A percentile compares a stretch with the other conserved stretches of the same genome.
Conservation (phyloP, 2,329 filamentous ascomycete genomes). For the Purpureocillium takamizusanense region DNA sequence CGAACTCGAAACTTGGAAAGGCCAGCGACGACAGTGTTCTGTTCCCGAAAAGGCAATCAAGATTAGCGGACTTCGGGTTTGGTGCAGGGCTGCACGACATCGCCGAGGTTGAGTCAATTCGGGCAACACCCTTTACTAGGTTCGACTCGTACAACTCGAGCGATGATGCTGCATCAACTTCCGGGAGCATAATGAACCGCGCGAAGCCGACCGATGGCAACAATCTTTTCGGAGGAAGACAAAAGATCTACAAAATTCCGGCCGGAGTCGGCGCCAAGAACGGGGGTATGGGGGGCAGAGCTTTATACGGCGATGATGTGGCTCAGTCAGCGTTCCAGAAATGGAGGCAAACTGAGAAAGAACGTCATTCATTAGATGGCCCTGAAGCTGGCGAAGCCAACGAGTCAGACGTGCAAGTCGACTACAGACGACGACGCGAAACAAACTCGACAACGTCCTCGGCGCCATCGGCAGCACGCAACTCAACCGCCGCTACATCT, state of each 20-base stretch:
- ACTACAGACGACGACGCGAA: constrained; percentile 68
- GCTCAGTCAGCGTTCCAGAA: constrained; percentile 75
- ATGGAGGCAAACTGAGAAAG: constrained; percentile 54
- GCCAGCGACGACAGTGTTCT: constrained; percentile 92
- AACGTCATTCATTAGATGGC: constrained; percentile 36
- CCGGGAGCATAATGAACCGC: constrained; percentile 72
- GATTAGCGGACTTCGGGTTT: constrained; percentile 61
- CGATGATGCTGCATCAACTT: constrained; percentile 61
- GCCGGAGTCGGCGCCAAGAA: constrained; percentile 33
- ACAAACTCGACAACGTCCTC: constrained; percentile 81
- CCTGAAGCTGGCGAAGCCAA: constrained; percentile 23
- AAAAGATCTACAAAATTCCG: constrained; percentile 88
- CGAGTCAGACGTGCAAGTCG: constrained; percentile 41
- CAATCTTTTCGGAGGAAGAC: constrained; percentile 84
- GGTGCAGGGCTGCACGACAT: constrained; percentile 65
- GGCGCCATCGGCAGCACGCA: constrained; percentile 55
- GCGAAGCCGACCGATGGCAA: constrained; percentile 82
- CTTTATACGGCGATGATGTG: constrained; percentile 82
- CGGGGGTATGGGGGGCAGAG: constrained; percentile 54
- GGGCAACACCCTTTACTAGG: constrained; percentile 49
- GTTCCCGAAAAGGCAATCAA: constrained; percentile 71
- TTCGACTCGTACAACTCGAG: constrained; percentile 56
- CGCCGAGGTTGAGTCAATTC: constrained; percentile 79
- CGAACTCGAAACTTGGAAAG: constrained; percentile 80
- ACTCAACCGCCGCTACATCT: constrained; percentile 83